A percentile compares a stretch with the other conserved stretches of the same genome.
Conservation (phyloP, 768 basidiomycete species). For the Russula compacta region DNA sequence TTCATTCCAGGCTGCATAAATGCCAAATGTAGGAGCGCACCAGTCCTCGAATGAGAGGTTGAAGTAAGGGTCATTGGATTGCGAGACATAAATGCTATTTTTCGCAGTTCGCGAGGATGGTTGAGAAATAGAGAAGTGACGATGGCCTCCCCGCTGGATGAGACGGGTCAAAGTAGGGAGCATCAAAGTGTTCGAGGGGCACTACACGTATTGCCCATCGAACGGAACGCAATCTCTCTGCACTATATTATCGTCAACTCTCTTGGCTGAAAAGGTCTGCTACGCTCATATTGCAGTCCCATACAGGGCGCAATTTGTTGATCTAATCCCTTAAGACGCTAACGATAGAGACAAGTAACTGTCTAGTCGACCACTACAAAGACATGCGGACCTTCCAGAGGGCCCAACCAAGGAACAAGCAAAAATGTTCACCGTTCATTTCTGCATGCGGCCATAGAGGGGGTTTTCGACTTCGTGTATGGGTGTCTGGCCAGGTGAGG, state of each 20-base stretch:
- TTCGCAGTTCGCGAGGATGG: constrained; percentile 8
- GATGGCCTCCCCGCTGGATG: constrained; percentile 2
- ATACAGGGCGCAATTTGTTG: not conserved
- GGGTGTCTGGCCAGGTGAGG: constrained; percentile 69
- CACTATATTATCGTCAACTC: not conserved
- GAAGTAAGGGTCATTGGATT: constrained; percentile 75
- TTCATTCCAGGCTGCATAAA: constrained; percentile 28
- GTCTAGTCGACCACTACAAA: constrained; percentile 5
- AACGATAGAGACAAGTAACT: not conserved
- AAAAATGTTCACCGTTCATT: constrained; percentile 34
- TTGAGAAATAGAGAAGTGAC: constrained; percentile 9
- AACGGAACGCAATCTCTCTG: no score
- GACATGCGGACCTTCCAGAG: not conserved
- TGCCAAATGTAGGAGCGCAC: constrained; percentile 33
- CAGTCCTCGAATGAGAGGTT: constrained; percentile 90
- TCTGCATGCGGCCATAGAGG: constrained; percentile 77
- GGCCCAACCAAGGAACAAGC: not conserved
- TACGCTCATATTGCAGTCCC: not conserved
- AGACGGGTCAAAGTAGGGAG: constrained; percentile 25
- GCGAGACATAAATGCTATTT: constrained; percentile 64
- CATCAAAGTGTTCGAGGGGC: not conserved
- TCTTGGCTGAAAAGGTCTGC: not conserved
- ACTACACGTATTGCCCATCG: not conserved
- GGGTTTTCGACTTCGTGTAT: constrained; percentile 87
- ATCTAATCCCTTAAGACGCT: not conserved